phyloP scores from a whole-genome alignment of 441 rosid species.

The Gossypium trilobum region DNA sequence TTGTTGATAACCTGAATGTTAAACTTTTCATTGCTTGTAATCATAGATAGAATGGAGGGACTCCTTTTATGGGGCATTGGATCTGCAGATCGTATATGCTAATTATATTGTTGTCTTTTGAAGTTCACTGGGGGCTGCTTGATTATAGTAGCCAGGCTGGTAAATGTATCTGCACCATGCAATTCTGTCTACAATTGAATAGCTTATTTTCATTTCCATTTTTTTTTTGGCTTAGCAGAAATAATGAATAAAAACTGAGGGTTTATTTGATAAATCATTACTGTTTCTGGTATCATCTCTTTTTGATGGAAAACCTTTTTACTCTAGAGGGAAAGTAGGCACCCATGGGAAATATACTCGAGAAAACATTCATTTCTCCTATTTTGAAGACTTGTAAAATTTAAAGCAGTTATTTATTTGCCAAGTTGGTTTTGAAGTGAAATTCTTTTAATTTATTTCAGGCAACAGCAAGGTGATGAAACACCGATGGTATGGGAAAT shows the following conservation, averaged over 20 bases:
- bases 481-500: conserved; percentile 94
- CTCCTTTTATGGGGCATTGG: neutral
- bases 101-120: neutral
- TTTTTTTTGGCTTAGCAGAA: neutral
- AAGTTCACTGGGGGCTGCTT: neutral
- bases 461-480: conserved; percentile 92
- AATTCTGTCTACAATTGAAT: neutral
- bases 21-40: neutral
- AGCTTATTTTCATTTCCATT: neutral
- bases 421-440: conserved; percentile 4
- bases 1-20: neutral
- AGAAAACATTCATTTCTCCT: neutral
- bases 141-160: neutral
- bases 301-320: neutral
- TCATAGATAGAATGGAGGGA: neutral
- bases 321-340: neutral
- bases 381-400: neutral
- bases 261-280: neutral
- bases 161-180: neutral
- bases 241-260: neutral
- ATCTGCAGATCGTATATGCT: neutral
- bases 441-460: conserved; percentile 21
- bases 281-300: neutral
- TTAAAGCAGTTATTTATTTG: neutral
- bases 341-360: neutral